Percentiles rank a stretch among this genome's conserved stretches.
phyloP scores from a whole-genome alignment of 2,329 filamentous ascomycete species.

The Fusarium fujikuroi region DNA sequence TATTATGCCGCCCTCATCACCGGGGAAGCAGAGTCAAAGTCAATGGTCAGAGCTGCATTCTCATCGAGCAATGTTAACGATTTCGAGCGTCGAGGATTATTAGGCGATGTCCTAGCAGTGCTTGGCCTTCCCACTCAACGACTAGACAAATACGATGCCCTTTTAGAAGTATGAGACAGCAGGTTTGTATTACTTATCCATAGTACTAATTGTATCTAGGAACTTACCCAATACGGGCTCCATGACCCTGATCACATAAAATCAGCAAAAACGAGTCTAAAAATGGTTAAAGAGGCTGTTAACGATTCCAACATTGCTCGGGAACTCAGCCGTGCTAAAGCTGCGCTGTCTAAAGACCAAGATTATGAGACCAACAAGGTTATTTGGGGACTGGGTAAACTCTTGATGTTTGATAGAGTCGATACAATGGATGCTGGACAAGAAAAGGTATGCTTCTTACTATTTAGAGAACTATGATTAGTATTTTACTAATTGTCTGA shows the following conservation, averaged over 20 bases:
- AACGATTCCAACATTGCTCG: fast-evolving
- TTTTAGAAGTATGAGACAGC: fast-evolving
- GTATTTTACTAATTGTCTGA: fast-evolving
- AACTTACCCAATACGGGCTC: fast-evolving
- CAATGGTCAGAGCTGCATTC: background rate
- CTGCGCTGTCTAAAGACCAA: fast-evolving
- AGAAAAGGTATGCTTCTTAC: background rate
- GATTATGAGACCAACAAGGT: background rate
- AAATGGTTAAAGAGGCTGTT: background rate
- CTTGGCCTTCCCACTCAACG: fast-evolving
- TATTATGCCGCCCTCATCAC: background rate
- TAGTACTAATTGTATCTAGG: fast-evolving
- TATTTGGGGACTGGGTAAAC: background rate
- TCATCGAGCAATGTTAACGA: fast-evolving
- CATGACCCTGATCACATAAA: fast-evolving
- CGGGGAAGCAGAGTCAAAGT: fast-evolving
- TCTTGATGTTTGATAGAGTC: background rate
- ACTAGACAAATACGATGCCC: fast-evolving
- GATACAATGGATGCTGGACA: fast-evolving
- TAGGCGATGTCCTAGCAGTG: fast-evolving
- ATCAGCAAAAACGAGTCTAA: fast-evolving
- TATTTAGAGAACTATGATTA: fast-evolving
- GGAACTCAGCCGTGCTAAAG: fast-evolving
- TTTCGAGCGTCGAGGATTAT: fast-evolving
- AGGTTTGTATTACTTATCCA: fast-evolving